These are phyloP conservation scores for Alternaria brassicicola DNA, from an alignment of 2,329 filamentous ascomycete genomes.

Conservation along the genomic window DNA sequence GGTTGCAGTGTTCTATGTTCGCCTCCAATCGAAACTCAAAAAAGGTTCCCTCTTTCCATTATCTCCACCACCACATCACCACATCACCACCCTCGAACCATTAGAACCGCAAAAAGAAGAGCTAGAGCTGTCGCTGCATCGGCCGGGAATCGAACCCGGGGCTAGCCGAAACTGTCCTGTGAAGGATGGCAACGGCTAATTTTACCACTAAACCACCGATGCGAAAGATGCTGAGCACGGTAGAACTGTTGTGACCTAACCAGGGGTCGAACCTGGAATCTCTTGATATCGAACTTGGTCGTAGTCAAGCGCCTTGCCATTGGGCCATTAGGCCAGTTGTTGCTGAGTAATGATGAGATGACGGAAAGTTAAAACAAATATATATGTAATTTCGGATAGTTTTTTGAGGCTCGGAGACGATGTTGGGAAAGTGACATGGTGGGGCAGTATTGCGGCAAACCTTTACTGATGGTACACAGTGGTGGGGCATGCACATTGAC, in stretches of 20 bases:
- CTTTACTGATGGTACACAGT: not conserved
- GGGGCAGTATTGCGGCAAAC: not conserved
- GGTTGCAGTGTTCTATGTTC: not conserved
- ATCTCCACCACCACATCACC: not conserved
- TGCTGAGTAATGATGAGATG: conserved; percentile 12
- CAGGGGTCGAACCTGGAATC: conserved; percentile 36
- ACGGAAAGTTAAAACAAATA: rapidly evolving
- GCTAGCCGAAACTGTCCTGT: conserved; percentile 31
- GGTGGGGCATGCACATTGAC: conserved; percentile 1
- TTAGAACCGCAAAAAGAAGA: not conserved
- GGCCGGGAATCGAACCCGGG: conserved; percentile 40
- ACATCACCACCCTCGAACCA: not conserved
- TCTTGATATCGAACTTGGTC: conserved; percentile 43
- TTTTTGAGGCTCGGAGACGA: rapidly evolving
- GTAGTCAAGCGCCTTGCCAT: conserved; percentile 65
- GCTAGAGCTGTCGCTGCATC: conserved; percentile 16
- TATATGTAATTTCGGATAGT: rapidly evolving
- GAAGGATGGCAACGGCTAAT: conserved; percentile 38
- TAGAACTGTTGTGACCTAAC: conserved; percentile 10
- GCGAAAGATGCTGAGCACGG: conserved; percentile 10
- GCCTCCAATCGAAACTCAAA: not conserved
- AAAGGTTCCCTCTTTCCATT: not conserved
- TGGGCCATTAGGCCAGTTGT: conserved; percentile 52
- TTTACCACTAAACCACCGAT: conserved; percentile 43
- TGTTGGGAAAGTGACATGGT: not conserved